Percentiles rank a stretch among this genome's conserved stretches.
Evolutionary conservation across 179 eudicot species (phyloP).

Genomic region (Camellia oleifera): DNA sequence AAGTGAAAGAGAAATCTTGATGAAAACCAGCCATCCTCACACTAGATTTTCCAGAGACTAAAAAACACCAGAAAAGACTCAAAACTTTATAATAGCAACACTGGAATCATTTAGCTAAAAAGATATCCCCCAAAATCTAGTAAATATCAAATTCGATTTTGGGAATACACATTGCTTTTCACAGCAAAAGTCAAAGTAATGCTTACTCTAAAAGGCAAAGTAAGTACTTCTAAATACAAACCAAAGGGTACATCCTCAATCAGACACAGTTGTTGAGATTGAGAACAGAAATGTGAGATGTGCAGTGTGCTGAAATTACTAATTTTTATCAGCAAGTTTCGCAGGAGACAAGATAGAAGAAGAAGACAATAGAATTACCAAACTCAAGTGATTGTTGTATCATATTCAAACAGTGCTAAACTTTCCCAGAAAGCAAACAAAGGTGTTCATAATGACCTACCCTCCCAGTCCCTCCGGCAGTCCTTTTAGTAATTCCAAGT

Average conservation of each 20-base stretch:
- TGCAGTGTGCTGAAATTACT: background rate
- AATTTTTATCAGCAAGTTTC: background rate
- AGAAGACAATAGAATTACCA: background rate
- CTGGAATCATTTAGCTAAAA: background rate
- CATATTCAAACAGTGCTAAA: background rate
- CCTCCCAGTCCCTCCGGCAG: slow-evolving; percentile 28
- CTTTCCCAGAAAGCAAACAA: background rate
- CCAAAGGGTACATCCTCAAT: background rate
- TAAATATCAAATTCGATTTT: background rate
- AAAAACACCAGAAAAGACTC: background rate
- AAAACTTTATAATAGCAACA: background rate
- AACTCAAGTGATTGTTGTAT: too few relatives aligned
- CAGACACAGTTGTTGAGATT: background rate
- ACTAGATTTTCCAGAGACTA: background rate
- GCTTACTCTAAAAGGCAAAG: background rate
- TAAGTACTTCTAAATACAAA: background rate
- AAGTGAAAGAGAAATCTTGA: background rate
- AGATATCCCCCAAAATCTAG: background rate
- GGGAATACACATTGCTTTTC: background rate
- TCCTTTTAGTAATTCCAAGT: slow-evolving; percentile 26
- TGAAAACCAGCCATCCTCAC: background rate
- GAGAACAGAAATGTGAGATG: background rate
- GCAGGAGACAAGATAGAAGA: background rate
- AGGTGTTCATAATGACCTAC: slow-evolving; percentile 23
- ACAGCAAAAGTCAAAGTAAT: background rate